These are phyloP conservation scores for Syncephalastrum monosporum DNA, from an alignment of 371 early-diverging fungal genomes.

Conservation along the genomic window DNA sequence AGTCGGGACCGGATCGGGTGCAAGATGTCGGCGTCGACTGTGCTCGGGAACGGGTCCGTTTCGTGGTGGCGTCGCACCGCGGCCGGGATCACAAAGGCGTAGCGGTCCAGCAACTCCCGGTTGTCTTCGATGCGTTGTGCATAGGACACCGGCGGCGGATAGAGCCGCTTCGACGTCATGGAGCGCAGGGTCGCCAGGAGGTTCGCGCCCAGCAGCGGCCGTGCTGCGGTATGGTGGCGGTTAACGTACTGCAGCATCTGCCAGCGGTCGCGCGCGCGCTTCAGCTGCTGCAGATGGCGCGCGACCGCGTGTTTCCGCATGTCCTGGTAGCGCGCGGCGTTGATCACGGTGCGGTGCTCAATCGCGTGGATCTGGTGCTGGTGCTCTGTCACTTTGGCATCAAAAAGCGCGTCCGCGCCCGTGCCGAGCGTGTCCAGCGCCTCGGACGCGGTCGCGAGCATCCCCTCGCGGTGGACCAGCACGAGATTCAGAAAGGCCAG, in stretches of 20 bases:
- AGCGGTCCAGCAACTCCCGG: constrained; percentile 53
- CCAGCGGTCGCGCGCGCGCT: constrained; percentile 28
- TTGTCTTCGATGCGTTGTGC: constrained; percentile 38
- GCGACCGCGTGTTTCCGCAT: constrained; percentile 30
- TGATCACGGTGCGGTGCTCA: constrained; percentile 30
- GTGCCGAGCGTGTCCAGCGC: constrained; percentile 46
- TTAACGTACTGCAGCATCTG: constrained; percentile 37
- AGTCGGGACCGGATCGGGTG: constrained; percentile 61
- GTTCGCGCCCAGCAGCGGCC: constrained; percentile 47
- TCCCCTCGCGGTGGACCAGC: constrained; percentile 25
- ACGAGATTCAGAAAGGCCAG: constrained; percentile 53
- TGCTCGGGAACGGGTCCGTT: constrained; percentile 9
- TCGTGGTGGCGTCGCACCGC: constrained; percentile 22
- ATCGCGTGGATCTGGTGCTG: constrained; percentile 19
- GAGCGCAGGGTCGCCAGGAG: constrained; percentile 27
- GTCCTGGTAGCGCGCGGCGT: constrained; percentile 28
- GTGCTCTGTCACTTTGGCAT: constrained; percentile 28
- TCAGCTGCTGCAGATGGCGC: constrained; percentile 27
- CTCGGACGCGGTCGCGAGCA: constrained; percentile 34
- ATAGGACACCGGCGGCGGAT: background rate
- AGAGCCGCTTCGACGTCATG: constrained; percentile 9
- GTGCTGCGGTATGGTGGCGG: constrained; percentile 28
- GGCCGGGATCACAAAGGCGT: constrained; percentile 71
- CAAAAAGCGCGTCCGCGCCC: constrained; percentile 28
- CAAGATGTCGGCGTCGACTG: constrained; percentile 42